Conservation (phyloP, 805 yeast genomes). For the Ogataea saltuana region DNA sequence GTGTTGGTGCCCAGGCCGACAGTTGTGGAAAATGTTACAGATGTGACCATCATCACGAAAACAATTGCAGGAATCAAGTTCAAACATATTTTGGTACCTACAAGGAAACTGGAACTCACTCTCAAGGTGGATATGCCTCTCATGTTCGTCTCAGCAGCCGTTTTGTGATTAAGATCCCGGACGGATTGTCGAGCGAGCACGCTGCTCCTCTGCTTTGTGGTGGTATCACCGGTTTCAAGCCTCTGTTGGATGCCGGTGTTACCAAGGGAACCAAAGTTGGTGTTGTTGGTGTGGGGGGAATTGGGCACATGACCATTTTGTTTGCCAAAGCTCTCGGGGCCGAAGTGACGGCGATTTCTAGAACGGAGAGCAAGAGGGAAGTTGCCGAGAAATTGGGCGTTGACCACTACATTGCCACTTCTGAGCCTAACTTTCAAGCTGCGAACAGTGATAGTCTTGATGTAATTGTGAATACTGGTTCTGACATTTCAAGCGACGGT, state of each 20-base stretch:
- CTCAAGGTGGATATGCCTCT: constrained; percentile 72
- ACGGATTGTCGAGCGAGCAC: constrained; percentile 46
- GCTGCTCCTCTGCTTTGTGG: constrained; percentile 81
- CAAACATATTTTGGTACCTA: constrained; percentile 39
- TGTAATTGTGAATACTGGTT: constrained; percentile 39
- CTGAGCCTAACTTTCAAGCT: constrained; percentile 38
- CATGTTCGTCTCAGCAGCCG: constrained; percentile 64
- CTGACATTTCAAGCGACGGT: constrained; percentile 9
- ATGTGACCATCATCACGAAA: constrained; percentile 55
- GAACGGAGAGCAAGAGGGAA: constrained; percentile 49
- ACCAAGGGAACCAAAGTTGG: constrained; percentile 47
- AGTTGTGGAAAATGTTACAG: constrained; percentile 63
- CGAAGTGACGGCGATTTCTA: constrained; percentile 58
- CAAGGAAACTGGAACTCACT: constrained; percentile 27
- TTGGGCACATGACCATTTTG: constrained; percentile 64
- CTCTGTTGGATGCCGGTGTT: constrained; percentile 51
- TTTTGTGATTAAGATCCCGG: constrained; percentile 66
- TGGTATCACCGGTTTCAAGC: constrained; percentile 72
- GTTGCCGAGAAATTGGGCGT: constrained; percentile 59
- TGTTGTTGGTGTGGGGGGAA: constrained; percentile 65
- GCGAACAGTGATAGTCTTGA: constrained; percentile 42
- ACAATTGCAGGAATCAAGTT: constrained; percentile 38
- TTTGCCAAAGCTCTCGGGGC: constrained; percentile 65
- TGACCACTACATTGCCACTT: constrained; percentile 53
- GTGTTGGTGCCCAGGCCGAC: constrained; percentile 70